Conservation (phyloP, 2,329 filamentous ascomycete genomes). For the Neonectria punicea region DNA sequence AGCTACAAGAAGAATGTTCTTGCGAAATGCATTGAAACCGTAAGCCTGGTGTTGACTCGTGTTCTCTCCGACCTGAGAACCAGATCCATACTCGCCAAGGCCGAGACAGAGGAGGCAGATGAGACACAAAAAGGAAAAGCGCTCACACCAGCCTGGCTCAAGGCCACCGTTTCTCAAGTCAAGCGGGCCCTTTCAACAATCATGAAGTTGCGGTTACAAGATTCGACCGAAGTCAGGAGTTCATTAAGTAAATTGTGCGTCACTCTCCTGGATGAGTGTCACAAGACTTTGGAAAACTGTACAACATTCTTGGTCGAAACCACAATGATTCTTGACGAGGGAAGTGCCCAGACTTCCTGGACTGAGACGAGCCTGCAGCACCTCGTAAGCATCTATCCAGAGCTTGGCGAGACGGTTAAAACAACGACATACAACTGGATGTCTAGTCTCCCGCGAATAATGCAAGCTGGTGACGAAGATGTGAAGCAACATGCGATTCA, state of each 20-base stretch:
- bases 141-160: constrained; percentile 73
- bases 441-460: constrained; percentile 79
- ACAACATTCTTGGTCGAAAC: constrained; percentile 81
- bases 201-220: constrained; percentile 77
- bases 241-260: constrained; percentile 79
- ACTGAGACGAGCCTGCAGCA: constrained; percentile 65
- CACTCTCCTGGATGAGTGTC: constrained; percentile 81
- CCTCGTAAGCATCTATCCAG: constrained; percentile 70
- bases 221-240: constrained; percentile 73
- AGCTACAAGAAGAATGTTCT: constrained; percentile 69
- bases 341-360: constrained; percentile 53
- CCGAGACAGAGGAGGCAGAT: constrained; percentile 40
- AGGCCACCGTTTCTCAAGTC: constrained; percentile 82
- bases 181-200: constrained; percentile 84
- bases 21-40: constrained; percentile 66
- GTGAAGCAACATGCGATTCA: constrained; percentile 77
- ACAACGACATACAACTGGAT: constrained; percentile 83
- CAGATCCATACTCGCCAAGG: constrained; percentile 55
- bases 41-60: constrained; percentile 64
- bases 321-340: constrained; percentile 73
- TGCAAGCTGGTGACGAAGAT: constrained; percentile 86
- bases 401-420: constrained; percentile 73
- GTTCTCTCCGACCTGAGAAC: constrained; percentile 69
- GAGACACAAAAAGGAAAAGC: constrained; percentile 47
- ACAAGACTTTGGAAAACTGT: constrained; percentile 75